Evolutionary conservation across 805 yeast genomes (phyloP), one percentile per base, ranked within the genome.

Genomic region (Hanseniaspora guilliermondii): DNA sequence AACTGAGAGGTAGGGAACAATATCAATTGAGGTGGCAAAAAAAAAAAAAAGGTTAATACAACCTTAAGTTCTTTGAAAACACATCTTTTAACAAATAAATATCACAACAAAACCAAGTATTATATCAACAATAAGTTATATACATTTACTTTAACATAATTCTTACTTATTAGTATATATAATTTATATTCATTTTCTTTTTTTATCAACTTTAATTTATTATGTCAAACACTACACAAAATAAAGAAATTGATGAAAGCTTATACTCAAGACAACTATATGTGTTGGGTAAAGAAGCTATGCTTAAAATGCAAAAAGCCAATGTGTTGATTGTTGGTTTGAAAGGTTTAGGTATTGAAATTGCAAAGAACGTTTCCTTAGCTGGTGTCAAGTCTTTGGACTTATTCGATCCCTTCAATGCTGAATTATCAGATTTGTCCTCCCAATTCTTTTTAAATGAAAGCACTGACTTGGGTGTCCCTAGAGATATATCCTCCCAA

Each of bases 261-360:
- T 77, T 93, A 61, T 93, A 93, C 76, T 89, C 97, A 39, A 87
- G 98, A 68, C 98, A 93, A 72, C 78, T 93, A 69, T 87, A 91
- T 63, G 99, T 93, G 52, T 71, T 93, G 60, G 99, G 99, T 58
- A 88, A 87, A 63, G 99, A 93, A 60, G 99, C 99, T 52, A 93
- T 93, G 99, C 74, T 89, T 62, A 86, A 87, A 68, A 86, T 93
- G 97, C 96, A 89, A 63, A 76, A 79, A 60, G 88, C 97, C 25
- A 87, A 85, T 62, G 96, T 93, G n/a, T 77, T 93, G 49, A 76
- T 93, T 47, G 79, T 89, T 58, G 98, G 99, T 3, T 73, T 91
- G 55, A 83, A 80, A 65, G 99, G 99, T 47, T 73, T 93, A 47
- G 99, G 99, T 64, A 77, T 87, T 42, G 99, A 93, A 70, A 87